Evolutionary conservation across 345 rosid species (phyloP).

Genomic region (Psidium friedrichsthalianum): DNA sequence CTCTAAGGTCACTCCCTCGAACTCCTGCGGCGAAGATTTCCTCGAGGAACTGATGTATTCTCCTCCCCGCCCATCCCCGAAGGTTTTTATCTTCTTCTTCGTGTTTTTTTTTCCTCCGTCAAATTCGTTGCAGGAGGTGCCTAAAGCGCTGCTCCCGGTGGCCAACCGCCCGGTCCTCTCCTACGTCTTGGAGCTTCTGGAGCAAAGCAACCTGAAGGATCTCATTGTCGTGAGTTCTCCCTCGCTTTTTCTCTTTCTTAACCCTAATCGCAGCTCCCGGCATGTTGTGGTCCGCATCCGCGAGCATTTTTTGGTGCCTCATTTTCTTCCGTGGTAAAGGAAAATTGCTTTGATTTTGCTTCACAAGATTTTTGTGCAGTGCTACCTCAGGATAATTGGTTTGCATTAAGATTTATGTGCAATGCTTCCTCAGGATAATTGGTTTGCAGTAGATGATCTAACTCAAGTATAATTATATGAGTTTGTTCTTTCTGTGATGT

Average conservation of each 20-base stretch:
- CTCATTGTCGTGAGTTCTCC: slow-evolving; percentile 59
- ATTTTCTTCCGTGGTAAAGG: neutral
- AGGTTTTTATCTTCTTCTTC: neutral
- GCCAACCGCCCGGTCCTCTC: slow-evolving; percentile 88
- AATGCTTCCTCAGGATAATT: neutral
- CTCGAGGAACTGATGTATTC: neutral
- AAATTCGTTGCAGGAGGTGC: slow-evolving; percentile 52
- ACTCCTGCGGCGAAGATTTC: neutral
- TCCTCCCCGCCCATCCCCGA: neutral
- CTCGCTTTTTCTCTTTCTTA: neutral
- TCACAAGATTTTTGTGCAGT: neutral
- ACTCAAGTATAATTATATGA: neutral
- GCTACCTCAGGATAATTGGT: neutral
- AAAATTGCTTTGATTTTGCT: neutral
- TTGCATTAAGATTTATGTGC: neutral
- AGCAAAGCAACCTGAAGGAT: slow-evolving; percentile 69
- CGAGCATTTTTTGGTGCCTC: neutral
- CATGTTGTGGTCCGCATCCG: neutral
- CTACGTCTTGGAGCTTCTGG: slow-evolving; percentile 74
- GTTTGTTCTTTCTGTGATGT: neutral
- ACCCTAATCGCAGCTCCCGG: neutral
- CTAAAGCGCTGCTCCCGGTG: slow-evolving; percentile 86
- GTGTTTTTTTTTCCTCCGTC: neutral
- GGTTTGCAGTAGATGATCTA: neutral
- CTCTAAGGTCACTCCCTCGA: slow-evolving; percentile 43